A percentile compares a stretch with the other conserved stretches of the same genome.
Evolutionary conservation across 2,329 filamentous ascomycete species (phyloP).

Genomic region (Paracoccidioides brasiliensis): DNA sequence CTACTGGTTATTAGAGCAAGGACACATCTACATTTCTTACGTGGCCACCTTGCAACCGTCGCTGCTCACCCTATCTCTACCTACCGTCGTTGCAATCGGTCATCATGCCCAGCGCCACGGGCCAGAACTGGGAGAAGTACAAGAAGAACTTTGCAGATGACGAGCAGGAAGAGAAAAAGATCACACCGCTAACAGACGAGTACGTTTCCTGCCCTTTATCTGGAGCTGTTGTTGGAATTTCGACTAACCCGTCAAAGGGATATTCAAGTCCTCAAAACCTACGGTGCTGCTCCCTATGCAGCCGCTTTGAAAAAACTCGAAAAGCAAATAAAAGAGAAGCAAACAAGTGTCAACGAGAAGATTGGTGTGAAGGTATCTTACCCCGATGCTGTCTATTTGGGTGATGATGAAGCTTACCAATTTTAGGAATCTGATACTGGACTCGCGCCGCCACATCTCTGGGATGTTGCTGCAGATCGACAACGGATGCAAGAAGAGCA

Average conservation of each 20-base stretch:
- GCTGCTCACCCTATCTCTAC: background rate
- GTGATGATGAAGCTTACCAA: background rate
- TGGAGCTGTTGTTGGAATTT: background rate
- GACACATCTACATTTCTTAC: background rate
- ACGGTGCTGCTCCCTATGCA: conserved; percentile 91
- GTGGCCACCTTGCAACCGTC: background rate
- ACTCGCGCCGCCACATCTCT: conserved; percentile 93
- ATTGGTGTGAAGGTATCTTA: conserved; percentile 49
- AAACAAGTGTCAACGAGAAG: conserved; percentile 97
- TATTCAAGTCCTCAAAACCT: conserved; percentile 98
- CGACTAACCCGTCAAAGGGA: conserved; percentile 49
- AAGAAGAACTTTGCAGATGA: conserved; percentile 94
- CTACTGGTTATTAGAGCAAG: background rate
- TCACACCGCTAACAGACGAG: conserved; percentile 93
- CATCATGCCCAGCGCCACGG: conserved; percentile 83
- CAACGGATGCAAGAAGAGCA: conserved; percentile 98
- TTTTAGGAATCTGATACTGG: conserved; percentile 93
- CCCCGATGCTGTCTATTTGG: background rate
- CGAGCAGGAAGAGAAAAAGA: conserved; percentile 98
- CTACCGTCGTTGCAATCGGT: conserved; percentile 19
- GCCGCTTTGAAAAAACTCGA: conserved; percentile 91
- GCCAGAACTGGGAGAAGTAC: conserved; percentile 96
- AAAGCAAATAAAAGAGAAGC: conserved; percentile 98
- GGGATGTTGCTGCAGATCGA: conserved; percentile 94
- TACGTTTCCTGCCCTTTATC: conserved; percentile 36